Conservation (phyloP, 2,329 filamentous ascomycete genomes). For the Stagonosporopsis cucurbitacearum region DNA sequence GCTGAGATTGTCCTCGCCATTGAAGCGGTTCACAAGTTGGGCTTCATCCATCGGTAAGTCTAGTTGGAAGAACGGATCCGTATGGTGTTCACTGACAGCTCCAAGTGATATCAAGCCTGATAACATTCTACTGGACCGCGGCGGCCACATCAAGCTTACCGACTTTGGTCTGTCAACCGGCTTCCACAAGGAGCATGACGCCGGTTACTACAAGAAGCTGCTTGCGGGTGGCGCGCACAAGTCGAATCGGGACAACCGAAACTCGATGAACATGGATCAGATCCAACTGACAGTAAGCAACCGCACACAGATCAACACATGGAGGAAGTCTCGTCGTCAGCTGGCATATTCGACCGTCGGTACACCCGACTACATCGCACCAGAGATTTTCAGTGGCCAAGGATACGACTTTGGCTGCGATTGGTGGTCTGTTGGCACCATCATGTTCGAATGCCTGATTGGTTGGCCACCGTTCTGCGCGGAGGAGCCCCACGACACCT, state of each 20-base stretch:
- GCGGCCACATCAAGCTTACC: slow-evolving; percentile 96
- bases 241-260: slow-evolving; percentile 69
- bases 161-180: slow-evolving; percentile 98
- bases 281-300: slow-evolving; percentile 99
- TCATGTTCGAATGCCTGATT: slow-evolving; percentile 99
- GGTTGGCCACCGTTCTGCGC: slow-evolving; percentile 99
- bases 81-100: slow-evolving; percentile 34
- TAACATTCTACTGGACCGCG: slow-evolving; percentile 94
- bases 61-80: neutral
- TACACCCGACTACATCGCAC: slow-evolving; percentile 97
- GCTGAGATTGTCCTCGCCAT: slow-evolving; percentile 98
- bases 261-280: slow-evolving; percentile 94
- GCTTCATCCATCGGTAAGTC: slow-evolving; percentile 93
- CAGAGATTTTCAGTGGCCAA: slow-evolving; percentile 95
- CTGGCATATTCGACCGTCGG: slow-evolving; percentile 99
- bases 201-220: slow-evolving; percentile 97
- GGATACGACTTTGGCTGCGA: slow-evolving; percentile 97
- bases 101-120: slow-evolving; percentile 96
- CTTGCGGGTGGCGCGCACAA: slow-evolving; percentile 70
- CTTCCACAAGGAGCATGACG: slow-evolving; percentile 97
- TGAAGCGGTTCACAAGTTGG: slow-evolving; percentile 95
- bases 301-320: slow-evolving; percentile 97
- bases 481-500: slow-evolving; percentile 96
- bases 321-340: slow-evolving; percentile 91
- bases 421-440: slow-evolving; percentile 98